Conservation (phyloP, 2,329 filamentous ascomycete species). For the Apiospora malaysiana region DNA sequence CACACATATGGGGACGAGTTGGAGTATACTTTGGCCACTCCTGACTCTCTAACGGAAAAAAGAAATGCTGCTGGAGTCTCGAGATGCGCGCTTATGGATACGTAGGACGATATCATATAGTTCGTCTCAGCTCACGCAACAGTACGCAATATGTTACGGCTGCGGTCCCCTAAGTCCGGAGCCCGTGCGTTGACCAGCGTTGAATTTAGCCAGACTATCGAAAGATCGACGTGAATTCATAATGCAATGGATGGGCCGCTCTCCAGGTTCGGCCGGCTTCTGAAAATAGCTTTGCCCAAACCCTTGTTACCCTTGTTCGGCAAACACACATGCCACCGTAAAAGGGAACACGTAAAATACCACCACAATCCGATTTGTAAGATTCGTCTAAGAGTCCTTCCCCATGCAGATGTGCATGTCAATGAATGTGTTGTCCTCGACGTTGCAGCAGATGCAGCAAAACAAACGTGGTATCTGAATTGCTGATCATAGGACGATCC, state of each 20-base stretch:
- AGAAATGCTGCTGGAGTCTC: background rate
- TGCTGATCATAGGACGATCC: background rate
- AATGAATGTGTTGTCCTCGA: background rate
- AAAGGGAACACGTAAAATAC: background rate
- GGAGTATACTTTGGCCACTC: background rate
- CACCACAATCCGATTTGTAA: background rate
- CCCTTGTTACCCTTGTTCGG: background rate
- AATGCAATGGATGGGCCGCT: conserved; percentile 13
- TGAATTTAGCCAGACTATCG: conserved; percentile 10
- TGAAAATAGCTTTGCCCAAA: conserved; percentile 9
- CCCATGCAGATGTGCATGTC: background rate
- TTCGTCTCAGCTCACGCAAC: conserved; percentile 2
- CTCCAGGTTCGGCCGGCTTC: conserved; percentile 4
- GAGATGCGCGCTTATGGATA: background rate
- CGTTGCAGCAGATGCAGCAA: background rate
- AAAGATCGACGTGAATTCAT: conserved; percentile 16
- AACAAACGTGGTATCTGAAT: background rate
- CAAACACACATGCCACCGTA: background rate
- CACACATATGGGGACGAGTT: background rate
- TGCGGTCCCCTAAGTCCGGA: background rate
- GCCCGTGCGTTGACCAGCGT: conserved; percentile 5
- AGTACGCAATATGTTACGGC: background rate
- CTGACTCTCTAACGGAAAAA: background rate
- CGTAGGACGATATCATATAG: too few relatives aligned
- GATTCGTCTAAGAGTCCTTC: background rate